Percentiles rank a stretch among this genome's conserved stretches.
Evolutionary conservation across 2,329 filamentous ascomycete genomes (phyloP).

Genomic region (Bipolaris gigantea): DNA sequence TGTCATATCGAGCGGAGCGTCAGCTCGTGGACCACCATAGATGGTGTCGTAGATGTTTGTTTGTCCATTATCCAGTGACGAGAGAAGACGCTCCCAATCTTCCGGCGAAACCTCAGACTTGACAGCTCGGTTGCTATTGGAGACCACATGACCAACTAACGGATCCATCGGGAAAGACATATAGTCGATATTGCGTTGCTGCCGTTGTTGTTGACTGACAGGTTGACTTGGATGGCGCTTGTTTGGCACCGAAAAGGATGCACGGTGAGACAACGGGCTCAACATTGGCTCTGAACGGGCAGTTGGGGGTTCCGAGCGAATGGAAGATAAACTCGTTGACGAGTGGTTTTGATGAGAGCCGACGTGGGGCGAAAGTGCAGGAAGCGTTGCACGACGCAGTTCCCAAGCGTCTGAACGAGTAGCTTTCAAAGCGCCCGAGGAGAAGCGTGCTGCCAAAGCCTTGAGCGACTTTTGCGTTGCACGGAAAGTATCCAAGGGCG

Average conservation of each 20-base stretch:
- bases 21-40: slow-evolving; percentile 65
- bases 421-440: slow-evolving; percentile 34
- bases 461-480: slow-evolving; percentile 53
- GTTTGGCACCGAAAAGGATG: slow-evolving; percentile 35
- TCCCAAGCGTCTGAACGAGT: slow-evolving; percentile 33
- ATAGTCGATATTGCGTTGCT: slow-evolving; percentile 51
- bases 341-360: slow-evolving; percentile 49
- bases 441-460: slow-evolving; percentile 52
- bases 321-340: slow-evolving; percentile 55
- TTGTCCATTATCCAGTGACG: slow-evolving; percentile 76
- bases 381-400: slow-evolving; percentile 48
- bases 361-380: slow-evolving; percentile 48
- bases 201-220: slow-evolving; percentile 29
- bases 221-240: slow-evolving; percentile 42
- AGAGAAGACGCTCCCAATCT: slow-evolving; percentile 82
- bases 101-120: slow-evolving; percentile 58
- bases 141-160: slow-evolving; percentile 34
- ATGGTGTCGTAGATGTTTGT: slow-evolving; percentile 85
- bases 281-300: slow-evolving; percentile 53
- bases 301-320: slow-evolving; percentile 50
- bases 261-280: slow-evolving; percentile 46
- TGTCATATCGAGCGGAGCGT: slow-evolving; percentile 41
- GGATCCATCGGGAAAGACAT: slow-evolving; percentile 51
- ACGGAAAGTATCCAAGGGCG: slow-evolving; percentile 44
- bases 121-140: slow-evolving; percentile 44